phyloP scores from a whole-genome alignment of 108 stramenopile species.

The Epipyxis sp. region DNA sequence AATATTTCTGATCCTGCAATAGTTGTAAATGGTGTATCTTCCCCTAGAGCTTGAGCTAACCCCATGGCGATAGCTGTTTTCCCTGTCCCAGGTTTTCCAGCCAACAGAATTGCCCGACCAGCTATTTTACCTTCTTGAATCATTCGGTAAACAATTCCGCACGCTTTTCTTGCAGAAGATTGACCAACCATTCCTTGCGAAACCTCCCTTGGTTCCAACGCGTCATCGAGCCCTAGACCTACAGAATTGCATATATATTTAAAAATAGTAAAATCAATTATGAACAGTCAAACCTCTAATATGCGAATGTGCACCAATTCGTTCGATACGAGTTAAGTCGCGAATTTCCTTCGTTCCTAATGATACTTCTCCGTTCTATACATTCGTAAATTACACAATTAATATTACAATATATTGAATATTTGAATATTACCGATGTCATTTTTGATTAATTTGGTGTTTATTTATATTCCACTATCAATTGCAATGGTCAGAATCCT shows the following conservation, averaged over 20 bases:
- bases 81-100: conserved; percentile 82
- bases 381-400: too few relatives aligned
- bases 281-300: conserved; percentile 81
- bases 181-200: conserved; percentile 82
- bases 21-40: conserved; percentile 91
- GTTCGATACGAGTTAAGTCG: conserved; percentile 90
- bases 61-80: conserved; percentile 89
- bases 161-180: conserved; percentile 58
- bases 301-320: conserved; percentile 97
- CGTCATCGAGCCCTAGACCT: conserved; percentile 88
- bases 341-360: conserved; percentile 48
- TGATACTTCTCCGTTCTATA: not conserved
- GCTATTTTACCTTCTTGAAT: conserved; percentile 76
- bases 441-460: too few relatives aligned
- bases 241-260: not conserved
- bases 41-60: conserved; percentile 76
- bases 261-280: not conserved
- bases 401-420: too few relatives aligned
- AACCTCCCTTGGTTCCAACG: conserved; percentile 77
- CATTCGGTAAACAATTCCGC: conserved; percentile 78
- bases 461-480: too few relatives aligned
- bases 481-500: too few relatives aligned
- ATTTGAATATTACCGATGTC: too few relatives aligned
- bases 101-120: conserved; percentile 80
- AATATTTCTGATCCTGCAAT: conserved; percentile 94